Conservation (phyloP, 345 rosid genomes). For the Durio zibethinus region DNA sequence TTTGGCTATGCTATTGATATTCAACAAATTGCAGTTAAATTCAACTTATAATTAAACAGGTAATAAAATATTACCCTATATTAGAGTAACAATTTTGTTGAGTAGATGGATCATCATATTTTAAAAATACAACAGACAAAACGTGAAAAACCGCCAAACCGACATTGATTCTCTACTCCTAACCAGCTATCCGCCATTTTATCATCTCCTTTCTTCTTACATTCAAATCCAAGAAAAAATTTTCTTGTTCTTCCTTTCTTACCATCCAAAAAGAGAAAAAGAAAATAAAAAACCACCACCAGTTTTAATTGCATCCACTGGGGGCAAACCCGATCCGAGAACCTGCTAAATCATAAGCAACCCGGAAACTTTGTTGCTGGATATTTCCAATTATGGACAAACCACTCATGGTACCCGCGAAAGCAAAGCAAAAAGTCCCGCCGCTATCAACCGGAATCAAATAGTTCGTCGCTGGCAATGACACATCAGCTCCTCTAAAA, state of each 20-base stretch:
- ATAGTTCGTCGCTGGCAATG: constrained; percentile 88
- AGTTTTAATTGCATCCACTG: constrained; percentile 65
- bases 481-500: constrained; percentile 63
- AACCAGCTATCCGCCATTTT: not conserved
- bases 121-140: not conserved
- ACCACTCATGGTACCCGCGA: constrained; percentile 86
- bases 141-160: not conserved
- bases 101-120: not conserved
- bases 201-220: not conserved
- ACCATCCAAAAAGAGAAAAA: not conserved
- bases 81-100: not conserved
- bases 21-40: not conserved
- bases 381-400: constrained; percentile 87
- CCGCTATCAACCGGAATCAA: constrained; percentile 70
- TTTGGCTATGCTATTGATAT: not conserved
- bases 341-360: constrained; percentile 63
- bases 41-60: not conserved
- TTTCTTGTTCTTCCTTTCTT: not conserved
- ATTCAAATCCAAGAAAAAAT: constrained; percentile 15
- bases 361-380: constrained; percentile 97
- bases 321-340: constrained; percentile 87
- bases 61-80: not conserved
- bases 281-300: not conserved
- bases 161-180: not conserved
- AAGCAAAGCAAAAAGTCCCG: constrained; percentile 90